Evolutionary conservation across 2,329 filamentous ascomycete species (phyloP).

Genomic region (Byssochlamys sp.): DNA sequence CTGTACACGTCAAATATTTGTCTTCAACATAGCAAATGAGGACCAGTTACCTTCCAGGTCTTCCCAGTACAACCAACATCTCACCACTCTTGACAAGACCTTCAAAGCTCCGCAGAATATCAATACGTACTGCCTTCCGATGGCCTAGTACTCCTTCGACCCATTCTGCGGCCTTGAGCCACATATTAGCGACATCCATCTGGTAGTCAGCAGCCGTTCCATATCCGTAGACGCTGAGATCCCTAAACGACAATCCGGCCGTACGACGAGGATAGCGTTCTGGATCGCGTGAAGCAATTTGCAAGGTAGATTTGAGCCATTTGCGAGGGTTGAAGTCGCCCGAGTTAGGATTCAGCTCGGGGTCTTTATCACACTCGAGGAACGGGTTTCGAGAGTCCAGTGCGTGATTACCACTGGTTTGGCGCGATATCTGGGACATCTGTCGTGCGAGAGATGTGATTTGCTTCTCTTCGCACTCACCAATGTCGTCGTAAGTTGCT

Average conservation of each 20-base stretch:
- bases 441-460: not conserved
- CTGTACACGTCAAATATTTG: conserved; percentile 10
- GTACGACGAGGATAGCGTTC: conserved; percentile 45
- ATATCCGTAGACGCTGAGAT: conserved; percentile 60
- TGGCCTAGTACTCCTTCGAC: conserved; percentile 18
- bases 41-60: not conserved
- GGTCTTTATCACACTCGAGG: conserved; percentile 1
- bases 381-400: not conserved
- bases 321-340: conserved; percentile 45
- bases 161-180: conserved; percentile 25
- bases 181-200: conserved; percentile 35
- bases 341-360: conserved; percentile 43
- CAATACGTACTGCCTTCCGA: conserved; percentile 36
- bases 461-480: not conserved
- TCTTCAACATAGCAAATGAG: not conserved
- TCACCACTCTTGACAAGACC: conserved; percentile 50
- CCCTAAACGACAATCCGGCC: conserved; percentile 56
- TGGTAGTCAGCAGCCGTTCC: conserved; percentile 62
- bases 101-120: conserved; percentile 55
- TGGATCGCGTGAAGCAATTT: conserved; percentile 44
- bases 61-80: conserved; percentile 46
- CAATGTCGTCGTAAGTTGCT: not conserved
- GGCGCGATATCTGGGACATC: not conserved
- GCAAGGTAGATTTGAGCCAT: conserved; percentile 54
- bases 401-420: not conserved